Conservation (phyloP, 805 yeast genomes). For the Ogataea glucozyma region DNA sequence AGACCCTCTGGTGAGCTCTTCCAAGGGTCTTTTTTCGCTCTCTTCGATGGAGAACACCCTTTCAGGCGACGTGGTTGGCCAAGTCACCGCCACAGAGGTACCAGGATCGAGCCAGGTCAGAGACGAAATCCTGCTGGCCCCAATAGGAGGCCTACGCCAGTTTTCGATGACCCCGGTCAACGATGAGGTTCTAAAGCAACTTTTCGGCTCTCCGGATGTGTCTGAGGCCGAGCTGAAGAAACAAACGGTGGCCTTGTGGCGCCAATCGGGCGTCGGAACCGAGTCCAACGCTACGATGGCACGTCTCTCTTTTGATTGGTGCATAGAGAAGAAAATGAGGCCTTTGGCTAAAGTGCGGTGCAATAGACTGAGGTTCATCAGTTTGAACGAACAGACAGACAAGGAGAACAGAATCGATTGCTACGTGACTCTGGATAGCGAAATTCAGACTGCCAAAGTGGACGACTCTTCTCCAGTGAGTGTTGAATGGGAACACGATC, state of each 20-base stretch:
- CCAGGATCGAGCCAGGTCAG: constrained; percentile 2
- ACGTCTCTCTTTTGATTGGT: constrained; percentile 35
- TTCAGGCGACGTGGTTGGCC: constrained; percentile 21
- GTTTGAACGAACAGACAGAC: constrained; percentile 10
- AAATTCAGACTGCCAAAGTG: constrained; percentile 21
- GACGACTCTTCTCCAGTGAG: constrained; percentile 4
- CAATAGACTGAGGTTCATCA: constrained; percentile 32
- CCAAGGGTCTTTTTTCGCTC: constrained; percentile 24
- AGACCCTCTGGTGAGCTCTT: constrained; percentile 26
- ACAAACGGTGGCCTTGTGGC: constrained; percentile 24
- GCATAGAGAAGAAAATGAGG: constrained; percentile 30
- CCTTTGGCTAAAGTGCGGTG: constrained; percentile 31
- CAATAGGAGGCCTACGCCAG: constrained; percentile 45
- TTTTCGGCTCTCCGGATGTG: constrained; percentile 20
- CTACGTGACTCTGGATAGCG: constrained; percentile 34
- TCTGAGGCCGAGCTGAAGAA: constrained; percentile 16
- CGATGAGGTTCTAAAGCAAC: constrained; percentile 19
- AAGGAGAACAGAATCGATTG: constrained; percentile 26
- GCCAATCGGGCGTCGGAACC: constrained; percentile 18
- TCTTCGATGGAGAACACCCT: constrained; percentile 13
- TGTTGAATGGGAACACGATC: constrained; percentile 12
- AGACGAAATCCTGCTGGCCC: constrained; percentile 37
- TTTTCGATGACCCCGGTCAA: constrained; percentile 34
- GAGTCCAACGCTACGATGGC: constrained; percentile 35
- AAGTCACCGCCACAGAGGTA: constrained; percentile 13